Percentiles rank a stretch among this genome's conserved stretches.
These are phyloP conservation scores for Botrytis fragariae DNA, from an alignment of 2,329 filamentous ascomycete species.

Conservation along the genomic window DNA sequence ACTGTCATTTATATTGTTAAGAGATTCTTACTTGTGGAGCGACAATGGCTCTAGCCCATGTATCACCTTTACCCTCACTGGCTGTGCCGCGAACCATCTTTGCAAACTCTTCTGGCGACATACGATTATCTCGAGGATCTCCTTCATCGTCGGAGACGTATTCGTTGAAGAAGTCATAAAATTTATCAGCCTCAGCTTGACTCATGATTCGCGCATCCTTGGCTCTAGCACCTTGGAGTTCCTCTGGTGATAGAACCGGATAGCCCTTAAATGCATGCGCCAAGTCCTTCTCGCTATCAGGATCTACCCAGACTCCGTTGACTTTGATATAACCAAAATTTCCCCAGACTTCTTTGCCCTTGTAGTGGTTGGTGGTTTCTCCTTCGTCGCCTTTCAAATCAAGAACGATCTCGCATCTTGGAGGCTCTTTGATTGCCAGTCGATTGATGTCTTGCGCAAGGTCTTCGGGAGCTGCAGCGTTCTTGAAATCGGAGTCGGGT, in stretches of 20 bases:
- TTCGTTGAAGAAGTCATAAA: constrained; percentile 28
- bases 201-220: constrained; percentile 26
- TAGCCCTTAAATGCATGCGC: constrained; percentile 24
- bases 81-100: constrained; percentile 40
- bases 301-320: constrained; percentile 35
- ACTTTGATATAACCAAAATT: constrained; percentile 36
- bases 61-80: constrained; percentile 21
- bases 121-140: constrained; percentile 39
- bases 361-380: constrained; percentile 27
- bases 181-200: constrained; percentile 23
- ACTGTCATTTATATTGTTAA: constrained; percentile 23
- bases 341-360: constrained; percentile 26
- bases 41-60: constrained; percentile 6
- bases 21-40: constrained; percentile 10
- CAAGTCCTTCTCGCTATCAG: constrained; percentile 32
- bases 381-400: constrained; percentile 13
- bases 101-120: constrained; percentile 47
- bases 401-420: constrained; percentile 9
- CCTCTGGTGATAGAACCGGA: constrained; percentile 1
- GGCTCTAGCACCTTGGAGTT: constrained; percentile 17
- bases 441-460: background rate
- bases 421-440: background rate
- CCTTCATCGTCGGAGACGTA: constrained; percentile 45
- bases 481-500: background rate
- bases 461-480: background rate